Evolutionary conservation across 768 basidiomycete genomes (phyloP), one percentile per base, ranked within the genome.

Genomic region (Lactarius quietus): DNA sequence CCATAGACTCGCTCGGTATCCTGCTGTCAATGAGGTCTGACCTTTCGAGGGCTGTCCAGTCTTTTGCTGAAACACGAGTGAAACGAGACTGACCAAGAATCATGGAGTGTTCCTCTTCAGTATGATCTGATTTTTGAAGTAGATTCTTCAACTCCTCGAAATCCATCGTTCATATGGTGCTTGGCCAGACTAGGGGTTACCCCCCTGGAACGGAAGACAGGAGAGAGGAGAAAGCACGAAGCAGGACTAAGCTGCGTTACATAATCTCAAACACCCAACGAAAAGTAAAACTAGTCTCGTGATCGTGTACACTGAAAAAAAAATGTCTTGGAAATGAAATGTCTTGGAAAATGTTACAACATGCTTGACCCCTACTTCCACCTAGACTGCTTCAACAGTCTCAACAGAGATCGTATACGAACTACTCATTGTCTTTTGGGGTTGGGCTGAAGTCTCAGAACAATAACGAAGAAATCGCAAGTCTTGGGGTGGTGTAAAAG

Each of bases 1-100:
- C n/a, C 20, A 39, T 39, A 3, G 65, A 57, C 20, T 28, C 57
- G 5, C 51, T 51, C 33, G 57, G 41, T 23, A 58, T 38, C 36
- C 33, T 66, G 28, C 57, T 18, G 35, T 66, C 57, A 33, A 66
- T 58, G 41, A 66, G 52, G 57, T 26, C 65, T 66, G 41, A 62
- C 15, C 43, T 65, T 60, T 33, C 55, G n/a, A 61, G n/a, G 17
- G 36, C 28, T 39, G 38, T 58, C 56, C 29, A 66, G 65, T 43
- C 38, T 14, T 36, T 38, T 41, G 33, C 6, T 45, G 33, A 43
- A 58, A 35, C 14, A 54, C 6, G 9, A 28, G 51, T 31, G 52
- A 59, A 38, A 57, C 4, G 20, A n/a, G 28, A 66, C 65, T 35
- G 10, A 66, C 65, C 43, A 6, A 58, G 20, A 58, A 66, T 62